Base-by-base conservation (phyloP, 495 filamentous ascomycete species). In the Xylaria grammica region DNA sequence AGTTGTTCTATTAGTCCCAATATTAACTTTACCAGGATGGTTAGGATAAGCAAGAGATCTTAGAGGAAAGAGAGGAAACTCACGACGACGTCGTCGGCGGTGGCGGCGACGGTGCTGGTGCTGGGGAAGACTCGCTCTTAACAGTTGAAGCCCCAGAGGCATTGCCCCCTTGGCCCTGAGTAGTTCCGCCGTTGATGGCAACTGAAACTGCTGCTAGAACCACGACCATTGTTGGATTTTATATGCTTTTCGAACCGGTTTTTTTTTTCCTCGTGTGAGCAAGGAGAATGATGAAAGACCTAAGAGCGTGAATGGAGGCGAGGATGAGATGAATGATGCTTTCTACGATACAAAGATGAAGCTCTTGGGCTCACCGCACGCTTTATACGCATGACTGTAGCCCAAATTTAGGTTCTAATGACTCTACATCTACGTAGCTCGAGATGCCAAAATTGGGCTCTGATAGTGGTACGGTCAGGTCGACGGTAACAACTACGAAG, bases 181-280 rank as follows among this genome's bases (percentile, higher is more conserved):
- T 30, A 24, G 30, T 32, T 17, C 48, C 26, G 26, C 60, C 51
- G 19, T 30, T n/a, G 13, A 55, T 34, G 19, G 50, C 20, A 22
- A 55, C 60, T 26, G 60, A 48, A 0, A 63, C 60, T 20, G 60
- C 60, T 36, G 60, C 60, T 40, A 63, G 51, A 27, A 63, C 20
- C 4, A 63, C 60, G 32, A 63, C 60, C 60, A 63, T 63, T 55
- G 0, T 63, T 15, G 10, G 2, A 4, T 10, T 45, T n/a, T 58
- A 46, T 38, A 30, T 52, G 34, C 8, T 17, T 29, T 42, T 13
- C 0, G 2, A 10, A 1, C n/a, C n/a, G n/a, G n/a, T n/a, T n/a
- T 24, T 13, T n/a, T 13, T 48, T 19, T 24, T 15, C 15, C 32
- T 36, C 30, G 19, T 22, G 27, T 11, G 19, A 45, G 44, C 24